Percentiles rank a stretch among this genome's conserved stretches.
These are phyloP conservation scores for Anisodus acutangulus DNA, from an alignment of 257 asterid species.

Conservation along the genomic window DNA sequence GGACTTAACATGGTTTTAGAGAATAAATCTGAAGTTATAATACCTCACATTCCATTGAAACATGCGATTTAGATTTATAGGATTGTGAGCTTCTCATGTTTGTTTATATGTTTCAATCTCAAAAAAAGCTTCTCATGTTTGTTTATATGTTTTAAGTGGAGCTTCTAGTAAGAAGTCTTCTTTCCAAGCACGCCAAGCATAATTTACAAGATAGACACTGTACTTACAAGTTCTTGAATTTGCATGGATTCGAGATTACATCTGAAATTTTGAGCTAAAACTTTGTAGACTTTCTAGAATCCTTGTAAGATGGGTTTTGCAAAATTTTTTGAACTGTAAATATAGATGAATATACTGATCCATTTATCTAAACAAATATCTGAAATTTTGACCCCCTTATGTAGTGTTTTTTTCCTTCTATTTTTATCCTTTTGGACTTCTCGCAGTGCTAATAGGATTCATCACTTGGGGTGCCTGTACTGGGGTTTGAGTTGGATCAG, in stretches of 20 bases:
- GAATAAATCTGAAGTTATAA: not conserved
- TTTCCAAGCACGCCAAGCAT: not conserved
- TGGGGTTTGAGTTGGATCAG: not conserved
- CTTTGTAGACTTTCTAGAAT: not conserved
- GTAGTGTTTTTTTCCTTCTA: not conserved
- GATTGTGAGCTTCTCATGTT: not conserved
- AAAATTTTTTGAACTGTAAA: not conserved
- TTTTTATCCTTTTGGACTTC: not conserved
- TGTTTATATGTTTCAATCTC: not conserved
- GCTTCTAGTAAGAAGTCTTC: not conserved
- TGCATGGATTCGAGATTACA: not conserved
- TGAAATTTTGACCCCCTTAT: not conserved
- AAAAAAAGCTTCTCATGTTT: not conserved
- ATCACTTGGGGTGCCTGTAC: conserved; percentile 13
- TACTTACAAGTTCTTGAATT: not conserved
- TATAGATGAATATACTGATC: not conserved
- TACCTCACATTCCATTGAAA: not conserved
- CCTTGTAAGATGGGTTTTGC: conserved; percentile 2
- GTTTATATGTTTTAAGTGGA: not conserved
- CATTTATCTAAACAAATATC: not conserved
- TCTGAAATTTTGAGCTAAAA: not conserved
- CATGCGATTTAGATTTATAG: not conserved
- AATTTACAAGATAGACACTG: not conserved
- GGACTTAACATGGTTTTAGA: not conserved
- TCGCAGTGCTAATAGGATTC: not conserved